Percentiles rank a stretch among this genome's conserved stretches.
These are phyloP conservation scores for Saussurea involucrata DNA, from an alignment of 129 eudicot species.

Conservation along the genomic window DNA sequence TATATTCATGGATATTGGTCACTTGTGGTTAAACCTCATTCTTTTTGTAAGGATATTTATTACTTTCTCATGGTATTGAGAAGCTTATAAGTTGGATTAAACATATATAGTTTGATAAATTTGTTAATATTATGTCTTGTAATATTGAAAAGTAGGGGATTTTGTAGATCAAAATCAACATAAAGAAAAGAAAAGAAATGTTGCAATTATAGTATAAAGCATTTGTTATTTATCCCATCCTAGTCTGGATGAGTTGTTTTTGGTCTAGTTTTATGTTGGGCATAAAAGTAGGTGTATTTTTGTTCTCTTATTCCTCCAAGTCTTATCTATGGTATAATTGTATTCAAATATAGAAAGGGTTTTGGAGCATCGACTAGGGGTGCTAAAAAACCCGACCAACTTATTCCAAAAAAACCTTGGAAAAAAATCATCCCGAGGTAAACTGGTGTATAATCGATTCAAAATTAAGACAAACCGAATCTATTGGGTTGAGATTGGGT, in stretches of 20 bases:
- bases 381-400: too few species aligned
- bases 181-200: neutral
- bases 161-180: neutral
- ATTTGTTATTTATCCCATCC: neutral
- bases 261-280: neutral
- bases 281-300: too few species aligned
- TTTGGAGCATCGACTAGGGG: too few species aligned
- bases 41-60: neutral
- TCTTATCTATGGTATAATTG: too few species aligned
- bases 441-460: too few species aligned
- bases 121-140: neutral
- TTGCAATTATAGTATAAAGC: neutral
- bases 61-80: neutral
- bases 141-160: neutral
- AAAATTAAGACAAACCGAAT: too few species aligned
- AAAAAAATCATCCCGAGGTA: too few species aligned
- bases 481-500: too few species aligned
- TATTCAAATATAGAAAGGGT: too few species aligned
- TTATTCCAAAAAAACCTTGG: too few species aligned
- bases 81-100: neutral
- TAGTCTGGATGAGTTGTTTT: neutral
- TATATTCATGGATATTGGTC: slow-evolving; percentile 18
- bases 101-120: neutral
- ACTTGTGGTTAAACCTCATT: slow-evolving; percentile 18
- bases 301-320: too few species aligned